Evolutionary conservation across 2,329 filamentous ascomycete species (phyloP).

Genomic region (Fusarium algeriense): DNA sequence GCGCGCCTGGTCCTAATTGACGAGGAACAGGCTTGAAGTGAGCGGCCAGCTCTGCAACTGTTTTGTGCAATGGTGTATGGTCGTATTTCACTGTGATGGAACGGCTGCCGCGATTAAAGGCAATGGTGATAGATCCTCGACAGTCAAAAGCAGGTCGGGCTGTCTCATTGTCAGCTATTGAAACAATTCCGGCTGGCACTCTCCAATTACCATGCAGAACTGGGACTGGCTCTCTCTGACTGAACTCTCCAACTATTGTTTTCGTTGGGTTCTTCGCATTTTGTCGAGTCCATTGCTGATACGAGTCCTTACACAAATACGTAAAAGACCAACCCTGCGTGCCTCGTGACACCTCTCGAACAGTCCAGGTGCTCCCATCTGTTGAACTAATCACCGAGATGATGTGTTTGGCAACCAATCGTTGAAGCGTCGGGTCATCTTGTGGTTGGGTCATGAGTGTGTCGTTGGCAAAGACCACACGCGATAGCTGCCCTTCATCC

Average conservation of each 20-base stretch:
- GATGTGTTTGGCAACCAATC: constrained; percentile 63
- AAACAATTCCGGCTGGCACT: background rate
- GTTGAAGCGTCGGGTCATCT: constrained; percentile 63
- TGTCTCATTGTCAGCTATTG: constrained; percentile 39
- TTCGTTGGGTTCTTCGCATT: constrained; percentile 57
- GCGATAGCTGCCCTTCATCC: constrained; percentile 46
- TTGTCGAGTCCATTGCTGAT: constrained; percentile 63
- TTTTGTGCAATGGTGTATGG: constrained; percentile 68
- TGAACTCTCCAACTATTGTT: constrained; percentile 62
- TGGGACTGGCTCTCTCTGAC: constrained; percentile 60
- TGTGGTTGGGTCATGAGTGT: constrained; percentile 62
- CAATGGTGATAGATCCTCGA: constrained; percentile 62
- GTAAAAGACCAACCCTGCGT: constrained; percentile 66
- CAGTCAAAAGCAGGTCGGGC: constrained; percentile 71
- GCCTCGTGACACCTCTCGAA: constrained; percentile 59
- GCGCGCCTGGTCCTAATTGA: constrained; percentile 44
- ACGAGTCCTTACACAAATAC: constrained; percentile 66
- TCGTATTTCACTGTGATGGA: constrained; percentile 66
- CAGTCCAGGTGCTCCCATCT: constrained; percentile 64
- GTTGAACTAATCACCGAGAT: constrained; percentile 56
- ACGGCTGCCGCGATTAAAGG: constrained; percentile 62
- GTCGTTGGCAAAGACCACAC: constrained; percentile 60
- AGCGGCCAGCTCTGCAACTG: constrained; percentile 63
- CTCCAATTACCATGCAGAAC: constrained; percentile 57
- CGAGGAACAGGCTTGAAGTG: constrained; percentile 61